Evolutionary conservation across 805 yeast genomes (phyloP), one percentile per base, ranked within the genome.

Genomic region (Teunomyces barrocoloradensis): DNA sequence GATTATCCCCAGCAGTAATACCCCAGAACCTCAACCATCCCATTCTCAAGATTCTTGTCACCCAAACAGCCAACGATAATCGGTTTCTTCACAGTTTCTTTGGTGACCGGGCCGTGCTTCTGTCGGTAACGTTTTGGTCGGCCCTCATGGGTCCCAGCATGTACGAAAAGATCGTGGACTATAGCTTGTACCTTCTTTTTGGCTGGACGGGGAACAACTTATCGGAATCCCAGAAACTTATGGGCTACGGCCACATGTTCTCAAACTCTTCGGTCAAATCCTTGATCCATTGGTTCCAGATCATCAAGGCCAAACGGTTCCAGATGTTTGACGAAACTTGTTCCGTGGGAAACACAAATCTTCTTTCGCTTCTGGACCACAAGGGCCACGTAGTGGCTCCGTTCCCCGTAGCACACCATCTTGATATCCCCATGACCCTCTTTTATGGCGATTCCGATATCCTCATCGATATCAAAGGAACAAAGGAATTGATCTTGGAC

Each of bases 311-410:
- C 18, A 58, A 56, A 48, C 48, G 67, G 36, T 65, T 65, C 51
- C 69, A 65, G 48, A 65, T 65, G 69, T 65, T 56, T 47, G 59
- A 64, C 47, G 68, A 65, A 51, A 63, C 68, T 2, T 53, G 61
- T 30, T 46, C 47, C 7, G 49, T 52, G 23, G 68, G 69, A 2
- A 35, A 53, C 13, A 55, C 65, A 5, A 50, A 49, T n/a, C 53
- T 64, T 40, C n/a, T 37, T 6, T 56, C 56, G 18, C 48, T 53
- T 11, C 43, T 40, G 43, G 34, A 29, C 10, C 34, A 21, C 21
- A 40, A 29, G 25, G 43, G 43, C 10, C 55, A 58, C 34, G 42
- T 54, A 40, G 63, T 55, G 4, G 60, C 63, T 1, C 69, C 69
- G 12, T 65, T 63, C 38, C 69, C 68, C 1, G 50, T 65, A 4